Conservation (phyloP, 202 grass and related monocot genomes). For the Panicum hallii region DNA sequence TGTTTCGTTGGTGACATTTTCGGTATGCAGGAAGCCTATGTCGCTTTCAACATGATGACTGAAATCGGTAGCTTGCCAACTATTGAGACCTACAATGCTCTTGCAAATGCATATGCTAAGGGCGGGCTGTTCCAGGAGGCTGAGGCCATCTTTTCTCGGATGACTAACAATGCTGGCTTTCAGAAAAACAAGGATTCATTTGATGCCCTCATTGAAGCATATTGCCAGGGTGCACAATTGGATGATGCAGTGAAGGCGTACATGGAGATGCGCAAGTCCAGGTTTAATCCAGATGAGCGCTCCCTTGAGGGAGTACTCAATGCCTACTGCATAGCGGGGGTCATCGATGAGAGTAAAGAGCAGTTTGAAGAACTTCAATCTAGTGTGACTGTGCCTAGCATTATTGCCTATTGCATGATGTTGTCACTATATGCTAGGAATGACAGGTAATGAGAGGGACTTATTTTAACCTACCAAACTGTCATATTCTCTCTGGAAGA, state of each 20-base stretch:
- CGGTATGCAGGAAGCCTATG: slow-evolving; percentile 80
- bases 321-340: slow-evolving; percentile 85
- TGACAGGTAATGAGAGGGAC: slow-evolving; percentile 67
- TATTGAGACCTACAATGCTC: slow-evolving; percentile 79
- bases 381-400: slow-evolving; percentile 58
- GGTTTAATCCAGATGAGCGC: slow-evolving; percentile 78
- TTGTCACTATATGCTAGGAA: slow-evolving; percentile 86
- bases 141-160: slow-evolving; percentile 67
- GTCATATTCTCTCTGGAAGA: slow-evolving; percentile 11
- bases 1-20: slow-evolving; percentile 25
- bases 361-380: slow-evolving; percentile 88
- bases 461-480: background rate
- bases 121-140: slow-evolving; percentile 89
- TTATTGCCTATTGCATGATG: slow-evolving; percentile 90
- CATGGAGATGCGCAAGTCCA: slow-evolving; percentile 93
- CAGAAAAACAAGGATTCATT: slow-evolving; percentile 82
- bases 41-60: slow-evolving; percentile 97
- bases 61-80: slow-evolving; percentile 83
- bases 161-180: slow-evolving; percentile 78
- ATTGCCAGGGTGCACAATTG: slow-evolving; percentile 78
- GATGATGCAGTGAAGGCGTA: slow-evolving; percentile 83
- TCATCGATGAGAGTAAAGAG: slow-evolving; percentile 92
- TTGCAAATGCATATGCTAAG: slow-evolving; percentile 73
- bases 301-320: slow-evolving; percentile 87
- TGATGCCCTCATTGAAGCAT: slow-evolving; percentile 86